A percentile compares a stretch with the other conserved stretches of the same genome.
These are phyloP conservation scores for Naegleria fowleri DNA, from an alignment of 208 protist genomes.

Conservation along the genomic window DNA sequence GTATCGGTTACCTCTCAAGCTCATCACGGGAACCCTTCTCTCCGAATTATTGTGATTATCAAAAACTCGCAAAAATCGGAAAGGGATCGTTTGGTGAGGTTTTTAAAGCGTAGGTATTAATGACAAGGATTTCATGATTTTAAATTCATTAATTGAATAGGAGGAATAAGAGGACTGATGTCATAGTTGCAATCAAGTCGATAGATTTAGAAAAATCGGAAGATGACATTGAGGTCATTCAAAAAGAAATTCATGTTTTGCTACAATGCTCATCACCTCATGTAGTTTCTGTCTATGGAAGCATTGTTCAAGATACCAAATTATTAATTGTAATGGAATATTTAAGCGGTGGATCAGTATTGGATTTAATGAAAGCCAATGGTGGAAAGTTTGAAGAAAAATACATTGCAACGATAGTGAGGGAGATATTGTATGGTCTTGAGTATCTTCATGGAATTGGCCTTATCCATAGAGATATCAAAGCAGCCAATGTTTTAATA, in stretches of 20 bases:
- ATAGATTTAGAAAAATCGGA: constrained; percentile 82
- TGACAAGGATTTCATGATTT: not conserved
- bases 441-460: constrained; percentile 70
- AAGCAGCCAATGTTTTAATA: constrained; percentile 51
- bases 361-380: constrained; percentile 44
- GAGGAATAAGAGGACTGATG: constrained; percentile 50
- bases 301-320: constrained; percentile 63
- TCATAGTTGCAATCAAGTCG: constrained; percentile 76
- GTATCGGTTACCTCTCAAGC: not conserved
- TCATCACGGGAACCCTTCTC: not conserved
- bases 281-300: constrained; percentile 70
- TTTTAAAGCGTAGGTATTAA: constrained; percentile 54
- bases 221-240: constrained; percentile 85
- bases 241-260: constrained; percentile 76
- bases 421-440: constrained; percentile 65
- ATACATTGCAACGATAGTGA: constrained; percentile 64
- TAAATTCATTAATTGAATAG: constrained; percentile 9
- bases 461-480: constrained; percentile 86
- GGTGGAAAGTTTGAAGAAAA: constrained; percentile 56
- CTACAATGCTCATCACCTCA: constrained; percentile 60
- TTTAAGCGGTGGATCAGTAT: constrained; percentile 64
- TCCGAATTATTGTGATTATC: not conserved
- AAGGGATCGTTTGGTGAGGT: constrained; percentile 75
- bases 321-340: constrained; percentile 91
- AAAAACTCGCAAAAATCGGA: constrained; percentile 54